Percentiles rank a stretch among this genome's conserved stretches.
Conservation (phyloP, 306 rosid genomes). For the barrel medic (Medicago truncatula) region MtrunA17r5.0-ANR NC_053043.1:18413001-18413500, state of each 20-base stretch:
- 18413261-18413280: neutral
- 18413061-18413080: conserved; percentile 8
- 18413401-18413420: conserved; percentile 93
- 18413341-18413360: conserved; percentile 24
- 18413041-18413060: conserved; percentile 5
- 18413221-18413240: conserved; percentile 25
- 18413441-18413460: conserved; percentile 38
- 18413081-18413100: conserved; percentile 3
- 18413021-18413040: conserved; percentile 16
- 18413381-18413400: conserved; percentile 84
- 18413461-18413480: conserved; percentile 21
- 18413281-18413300: neutral
- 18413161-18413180: conserved; percentile 22
- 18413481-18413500: conserved; percentile 20
- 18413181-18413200: neutral
- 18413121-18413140: conserved; percentile 14
- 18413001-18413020: conserved; percentile 6
- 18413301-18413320: conserved; percentile 23
- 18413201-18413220: no score
- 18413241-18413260: neutral
- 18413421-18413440: conserved; percentile 82
- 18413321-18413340: conserved; percentile 1
- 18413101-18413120: conserved; percentile 4
- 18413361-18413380: conserved; percentile 85
- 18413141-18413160: conserved; percentile 3